Conservation (phyloP, 2,329 filamentous ascomycete genomes). For the Neophaeococcomyces mojaviensis region DNA sequence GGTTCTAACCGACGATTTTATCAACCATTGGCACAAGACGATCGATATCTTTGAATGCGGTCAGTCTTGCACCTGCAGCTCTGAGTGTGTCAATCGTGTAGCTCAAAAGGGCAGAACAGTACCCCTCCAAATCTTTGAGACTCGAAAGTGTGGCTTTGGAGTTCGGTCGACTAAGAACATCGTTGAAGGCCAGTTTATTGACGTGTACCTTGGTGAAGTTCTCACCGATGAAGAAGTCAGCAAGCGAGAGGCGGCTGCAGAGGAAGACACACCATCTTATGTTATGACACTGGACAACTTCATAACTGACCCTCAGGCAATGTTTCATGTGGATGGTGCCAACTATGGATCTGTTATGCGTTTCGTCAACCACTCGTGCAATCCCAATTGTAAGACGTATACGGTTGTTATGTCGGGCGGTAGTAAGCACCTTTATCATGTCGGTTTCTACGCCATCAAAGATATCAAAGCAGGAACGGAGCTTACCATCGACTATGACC, state of each 20-base stretch:
- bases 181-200: conserved; percentile 38
- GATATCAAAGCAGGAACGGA: conserved; percentile 37
- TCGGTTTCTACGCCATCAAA: conserved; percentile 40
- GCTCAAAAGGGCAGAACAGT: conserved; percentile 35
- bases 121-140: conserved; percentile 37
- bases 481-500: conserved; percentile 43
- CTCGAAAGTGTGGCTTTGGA: conserved; percentile 35
- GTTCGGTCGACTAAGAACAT: conserved; percentile 34
- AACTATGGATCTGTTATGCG: conserved; percentile 36
- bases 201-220: conserved; percentile 39
- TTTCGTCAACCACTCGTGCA: conserved; percentile 44
- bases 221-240: conserved; percentile 32
- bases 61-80: conserved; percentile 29
- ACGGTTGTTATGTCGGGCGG: conserved; percentile 35
- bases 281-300: conserved; percentile 38
- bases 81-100: conserved; percentile 35
- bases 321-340: conserved; percentile 37
- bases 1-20: conserved; percentile 17
- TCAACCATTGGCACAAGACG: conserved; percentile 10
- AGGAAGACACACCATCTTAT: conserved; percentile 31
- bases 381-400: conserved; percentile 40
- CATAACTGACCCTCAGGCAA: conserved; percentile 21
- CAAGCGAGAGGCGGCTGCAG: conserved; percentile 29
- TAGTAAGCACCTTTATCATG: conserved; percentile 36
- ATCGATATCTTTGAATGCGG: conserved; percentile 34